Base-by-base conservation (phyloP, 2,329 filamentous ascomycete genomes). In the Bipolaris zeicola region DNA sequence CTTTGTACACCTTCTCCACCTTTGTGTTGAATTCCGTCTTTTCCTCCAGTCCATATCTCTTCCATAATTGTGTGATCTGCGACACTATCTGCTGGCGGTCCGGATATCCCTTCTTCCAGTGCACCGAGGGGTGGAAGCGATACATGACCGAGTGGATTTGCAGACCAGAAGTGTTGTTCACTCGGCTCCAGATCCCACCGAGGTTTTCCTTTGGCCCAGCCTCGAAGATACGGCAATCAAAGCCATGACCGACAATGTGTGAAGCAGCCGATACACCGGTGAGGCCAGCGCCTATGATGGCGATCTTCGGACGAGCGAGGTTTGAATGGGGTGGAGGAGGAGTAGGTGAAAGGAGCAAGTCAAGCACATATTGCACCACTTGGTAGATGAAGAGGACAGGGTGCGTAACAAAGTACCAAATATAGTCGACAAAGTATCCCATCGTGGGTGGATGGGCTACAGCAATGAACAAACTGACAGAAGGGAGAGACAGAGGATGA, bases 91-190 rank as follows among this genome's bases (percentile, higher is more conserved):
- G 86, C 61, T 88, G 79, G 47, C 90, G 87, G 58, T 88, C 83
- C 0, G 92, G 92, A 68, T 96, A 96, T n/a, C 90, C 90, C 28
- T 82, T 79, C 33, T 84, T 80, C 87, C 90, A 96, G 58, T 84
- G 81, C 1, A 96, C 85, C 0, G 89, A 89, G 0, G 92, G 92
- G 64, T 94, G 90, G 72, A 96, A 96, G 20, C 91, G 85, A 74
- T 94, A 96, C 91, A 95, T 95, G 55, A 93, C 75, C 18, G 87
- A 91, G 73, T 96, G 90, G 20, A 96, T 93, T 69, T 95, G 91
- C 0, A 96, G 82, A 14, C 89, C 86, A 0, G 90, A 93, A 0
- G 90, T 93, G 49, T 89, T 90, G 78, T 95, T 94, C 38, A 95
- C 90, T 74, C 84, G 83, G 69, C 87, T 91, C 90, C 91, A 94